phyloP scores from a whole-genome alignment of 1,284 basidiomycete species.

The Rhodofomes roseus region DNA sequence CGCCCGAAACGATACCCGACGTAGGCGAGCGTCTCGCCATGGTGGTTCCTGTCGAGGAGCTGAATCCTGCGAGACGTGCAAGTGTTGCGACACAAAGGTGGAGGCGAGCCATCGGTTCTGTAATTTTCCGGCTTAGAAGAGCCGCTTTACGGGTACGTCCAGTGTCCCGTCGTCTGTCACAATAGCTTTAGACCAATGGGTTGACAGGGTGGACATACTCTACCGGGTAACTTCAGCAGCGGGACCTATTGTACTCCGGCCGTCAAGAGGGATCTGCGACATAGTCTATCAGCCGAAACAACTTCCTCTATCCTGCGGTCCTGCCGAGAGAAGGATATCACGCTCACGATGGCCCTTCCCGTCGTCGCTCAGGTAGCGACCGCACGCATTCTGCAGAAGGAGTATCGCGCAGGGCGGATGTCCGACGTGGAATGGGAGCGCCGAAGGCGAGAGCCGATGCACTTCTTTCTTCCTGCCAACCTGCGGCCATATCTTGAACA shows the following conservation, averaged over 20 bases:
- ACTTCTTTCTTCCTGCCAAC: constrained; percentile 47
- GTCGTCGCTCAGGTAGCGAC: constrained; percentile 53
- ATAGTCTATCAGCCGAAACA: neutral
- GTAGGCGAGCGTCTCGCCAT: constrained; percentile 40
- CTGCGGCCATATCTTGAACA: constrained; percentile 47
- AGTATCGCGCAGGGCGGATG: constrained; percentile 45
- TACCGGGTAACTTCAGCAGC: constrained; percentile 37
- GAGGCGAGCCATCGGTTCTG: constrained; percentile 41
- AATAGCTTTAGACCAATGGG: neutral
- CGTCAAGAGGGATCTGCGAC: constrained; percentile 13
- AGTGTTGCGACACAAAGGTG: constrained; percentile 40
- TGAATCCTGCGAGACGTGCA: constrained; percentile 31
- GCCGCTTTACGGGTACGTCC: constrained; percentile 32
- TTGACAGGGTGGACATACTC: constrained; percentile 52
- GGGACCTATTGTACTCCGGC: constrained; percentile 36
- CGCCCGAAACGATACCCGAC: constrained; percentile 14
- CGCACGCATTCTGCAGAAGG: constrained; percentile 46
- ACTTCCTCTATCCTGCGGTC: constrained; percentile 27
- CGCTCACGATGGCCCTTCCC: constrained; percentile 49
- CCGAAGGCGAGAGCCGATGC: constrained; percentile 47
- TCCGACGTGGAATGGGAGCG: constrained; percentile 49
- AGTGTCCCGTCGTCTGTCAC: neutral
- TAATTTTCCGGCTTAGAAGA: constrained; percentile 33
- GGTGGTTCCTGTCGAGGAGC: constrained; percentile 34
- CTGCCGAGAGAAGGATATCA: constrained; percentile 41